Base-by-base conservation (phyloP, 176 grass and related monocot species). In the Carex pumila region DNA sequence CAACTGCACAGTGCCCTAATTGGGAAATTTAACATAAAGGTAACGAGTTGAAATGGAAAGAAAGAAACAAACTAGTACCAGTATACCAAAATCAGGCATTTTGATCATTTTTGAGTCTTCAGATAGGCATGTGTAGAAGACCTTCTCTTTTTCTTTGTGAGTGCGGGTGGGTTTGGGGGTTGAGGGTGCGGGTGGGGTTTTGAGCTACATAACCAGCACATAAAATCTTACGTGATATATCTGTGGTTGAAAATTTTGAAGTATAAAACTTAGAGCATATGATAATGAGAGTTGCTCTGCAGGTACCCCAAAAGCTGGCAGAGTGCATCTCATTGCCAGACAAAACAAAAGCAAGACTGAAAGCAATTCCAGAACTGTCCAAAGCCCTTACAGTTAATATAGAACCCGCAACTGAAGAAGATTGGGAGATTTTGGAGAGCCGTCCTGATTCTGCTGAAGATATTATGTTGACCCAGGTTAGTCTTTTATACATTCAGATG, bases 391-490 rank as follows among this genome's bases (percentile, higher is more conserved):
- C 84, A 22, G 93, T 98, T 11, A 81, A 84, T 71, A 95, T 98
- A 84, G 95, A 98, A 69, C 96, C 96, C 4, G 88, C 71, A 52
- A 87, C 88, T 31, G 96, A 93, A 87, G 93, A 98, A 83, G 96
- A 98, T 70, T 98, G 96, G 96, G 96, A 98, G 85, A 98, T 98
- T 90, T 77, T 98, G 65, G 93, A 95, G 78, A 92, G 87, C 70
- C 90, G 90, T 70, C 90, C 96, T 66, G 88, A 93, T 43, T 86
- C 92, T 80, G 96, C 96, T 85, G 93, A 98, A 91, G 93, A 95
- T 64, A 84, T 85, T 62, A 88, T 98, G 76, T 93, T 98, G 85
- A 91, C 88, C 81, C 95, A 98, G 91, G 95, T 60, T 75, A 64
- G 45, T 41, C 18, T 54, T 41, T 57, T 73, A 43, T 54, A 17